phyloP scores from a whole-genome alignment of 2,329 filamentous ascomycete species.

The Byssoonygena ceratinophila region DNA sequence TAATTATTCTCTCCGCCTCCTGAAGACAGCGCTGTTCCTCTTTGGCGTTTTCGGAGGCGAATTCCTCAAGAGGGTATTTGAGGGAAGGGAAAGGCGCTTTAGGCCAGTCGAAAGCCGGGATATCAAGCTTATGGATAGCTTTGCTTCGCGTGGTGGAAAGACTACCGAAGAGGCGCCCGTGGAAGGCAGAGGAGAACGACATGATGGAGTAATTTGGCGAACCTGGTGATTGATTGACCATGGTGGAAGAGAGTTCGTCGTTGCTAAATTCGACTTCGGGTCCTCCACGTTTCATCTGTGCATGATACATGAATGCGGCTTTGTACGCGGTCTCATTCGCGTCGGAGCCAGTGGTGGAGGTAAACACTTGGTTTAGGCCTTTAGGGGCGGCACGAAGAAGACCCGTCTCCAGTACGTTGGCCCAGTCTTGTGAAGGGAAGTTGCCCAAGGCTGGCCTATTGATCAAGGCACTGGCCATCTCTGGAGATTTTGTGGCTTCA shows the following conservation, averaged over 20 bases:
- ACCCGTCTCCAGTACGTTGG: conserved; percentile 64
- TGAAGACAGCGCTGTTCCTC: conserved; percentile 72
- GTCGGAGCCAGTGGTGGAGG: conserved; percentile 76
- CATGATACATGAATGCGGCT: conserved; percentile 87
- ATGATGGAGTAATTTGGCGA: conserved; percentile 72
- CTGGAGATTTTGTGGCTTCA: conserved; percentile 58
- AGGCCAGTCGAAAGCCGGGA: conserved; percentile 90
- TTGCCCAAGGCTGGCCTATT: conserved; percentile 84
- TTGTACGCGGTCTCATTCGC: conserved; percentile 94
- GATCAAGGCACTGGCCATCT: conserved; percentile 71
- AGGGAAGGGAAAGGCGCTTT: conserved; percentile 75
- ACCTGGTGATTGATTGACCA: conserved; percentile 73
- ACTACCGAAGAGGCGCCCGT: conserved; percentile 78
- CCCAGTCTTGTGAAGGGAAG: conserved; percentile 81
- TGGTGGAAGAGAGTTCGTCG: conserved; percentile 61
- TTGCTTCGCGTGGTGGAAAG: conserved; percentile 85
- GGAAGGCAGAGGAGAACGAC: conserved; percentile 80
- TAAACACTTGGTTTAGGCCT: conserved; percentile 81
- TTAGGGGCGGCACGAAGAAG: conserved; percentile 73
- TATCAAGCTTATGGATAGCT: conserved; percentile 89
- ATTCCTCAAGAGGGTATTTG: conserved; percentile 75
- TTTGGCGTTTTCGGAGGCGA: conserved; percentile 67
- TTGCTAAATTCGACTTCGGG: conserved; percentile 65
- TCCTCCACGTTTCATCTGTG: conserved; percentile 70
- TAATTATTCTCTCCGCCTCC: conserved; percentile 73